Percentiles rank a stretch among this genome's conserved stretches.
Evolutionary conservation across 2,329 filamentous ascomycete species (phyloP).

Genomic region (Purpureocillium lavendulum): DNA sequence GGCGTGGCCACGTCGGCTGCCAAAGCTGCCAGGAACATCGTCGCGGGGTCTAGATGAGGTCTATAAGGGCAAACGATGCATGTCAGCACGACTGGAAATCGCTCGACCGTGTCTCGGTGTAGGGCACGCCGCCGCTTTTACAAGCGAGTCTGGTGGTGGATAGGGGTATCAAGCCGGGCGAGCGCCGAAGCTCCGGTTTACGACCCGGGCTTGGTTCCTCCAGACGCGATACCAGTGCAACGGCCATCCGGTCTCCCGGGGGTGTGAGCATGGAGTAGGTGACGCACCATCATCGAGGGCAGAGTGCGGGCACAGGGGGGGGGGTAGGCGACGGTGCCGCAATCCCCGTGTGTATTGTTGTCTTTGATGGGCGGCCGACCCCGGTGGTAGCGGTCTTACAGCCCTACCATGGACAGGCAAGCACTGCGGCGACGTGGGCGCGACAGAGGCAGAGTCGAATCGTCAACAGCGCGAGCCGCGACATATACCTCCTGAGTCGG

Average conservation of each 20-base stretch:
- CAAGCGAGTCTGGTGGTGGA: too few species aligned
- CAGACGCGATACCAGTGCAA: background rate
- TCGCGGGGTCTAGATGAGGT: slow-evolving; percentile 49
- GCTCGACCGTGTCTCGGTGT: background rate
- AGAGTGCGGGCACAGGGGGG: slow-evolving; percentile 26
- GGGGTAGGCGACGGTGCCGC: slow-evolving; percentile 24
- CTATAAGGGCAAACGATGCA: slow-evolving; percentile 20
- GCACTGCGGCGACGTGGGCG: slow-evolving; percentile 16
- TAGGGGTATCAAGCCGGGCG: too few species aligned
- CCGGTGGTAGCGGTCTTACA: slow-evolving; percentile 12
- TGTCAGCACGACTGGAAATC: background rate
- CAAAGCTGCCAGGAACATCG: slow-evolving; percentile 48
- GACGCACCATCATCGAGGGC: slow-evolving; percentile 43
- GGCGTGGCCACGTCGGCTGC: slow-evolving; percentile 49
- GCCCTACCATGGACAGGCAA: slow-evolving; percentile 19
- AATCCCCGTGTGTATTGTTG: slow-evolving; percentile 16
- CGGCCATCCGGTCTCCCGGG: background rate
- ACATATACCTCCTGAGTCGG: slow-evolving; percentile 23
- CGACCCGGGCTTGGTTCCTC: background rate
- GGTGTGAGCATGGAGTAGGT: background rate
- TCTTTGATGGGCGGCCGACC: slow-evolving; percentile 14
- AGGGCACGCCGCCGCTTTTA: too few species aligned
- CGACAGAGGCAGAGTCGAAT: slow-evolving; percentile 11
- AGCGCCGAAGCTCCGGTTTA: too few species aligned
- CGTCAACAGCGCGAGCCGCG: slow-evolving; percentile 15